phyloP scores from a whole-genome alignment of 331 rosid genomes.

The Dryas integrifolia region DNA sequence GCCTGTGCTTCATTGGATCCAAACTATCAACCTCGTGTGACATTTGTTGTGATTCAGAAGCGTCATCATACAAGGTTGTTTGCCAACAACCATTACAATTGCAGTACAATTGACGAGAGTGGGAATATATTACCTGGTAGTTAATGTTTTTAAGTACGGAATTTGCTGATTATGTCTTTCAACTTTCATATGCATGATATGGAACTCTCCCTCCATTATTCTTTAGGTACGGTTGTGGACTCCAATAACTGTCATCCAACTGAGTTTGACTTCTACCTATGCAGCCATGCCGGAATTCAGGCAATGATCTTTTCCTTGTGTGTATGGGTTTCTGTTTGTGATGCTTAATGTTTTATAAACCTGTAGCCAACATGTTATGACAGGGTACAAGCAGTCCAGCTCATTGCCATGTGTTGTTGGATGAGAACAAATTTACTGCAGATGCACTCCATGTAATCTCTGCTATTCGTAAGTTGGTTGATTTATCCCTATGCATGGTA shows the following conservation, averaged over 20 bases:
- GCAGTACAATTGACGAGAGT: no score
- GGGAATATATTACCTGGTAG: no score
- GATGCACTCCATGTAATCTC: constrained; percentile 83
- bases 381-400: constrained; percentile 99
- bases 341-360: not conserved
- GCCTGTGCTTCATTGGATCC: no score
- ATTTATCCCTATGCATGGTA: no score
- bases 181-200: not conserved
- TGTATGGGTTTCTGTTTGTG: not conserved
- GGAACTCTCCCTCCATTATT: not conserved
- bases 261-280: constrained; percentile 86
- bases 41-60: no score
- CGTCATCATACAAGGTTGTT: no score
- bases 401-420: constrained; percentile 95
- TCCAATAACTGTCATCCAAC: constrained; percentile 93
- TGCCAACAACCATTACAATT: no score
- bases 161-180: not conserved
- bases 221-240: constrained; percentile 83
- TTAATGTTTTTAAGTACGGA: not conserved
- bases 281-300: constrained; percentile 98
- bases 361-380: constrained; percentile 6
- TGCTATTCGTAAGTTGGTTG: constrained; percentile 71
- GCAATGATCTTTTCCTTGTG: constrained; percentile 22
- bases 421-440: constrained; percentile 83
- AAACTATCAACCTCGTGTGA: no score